phyloP scores from a whole-genome alignment of 2,329 filamentous ascomycete species.

The Cadophora sp. region DNA sequence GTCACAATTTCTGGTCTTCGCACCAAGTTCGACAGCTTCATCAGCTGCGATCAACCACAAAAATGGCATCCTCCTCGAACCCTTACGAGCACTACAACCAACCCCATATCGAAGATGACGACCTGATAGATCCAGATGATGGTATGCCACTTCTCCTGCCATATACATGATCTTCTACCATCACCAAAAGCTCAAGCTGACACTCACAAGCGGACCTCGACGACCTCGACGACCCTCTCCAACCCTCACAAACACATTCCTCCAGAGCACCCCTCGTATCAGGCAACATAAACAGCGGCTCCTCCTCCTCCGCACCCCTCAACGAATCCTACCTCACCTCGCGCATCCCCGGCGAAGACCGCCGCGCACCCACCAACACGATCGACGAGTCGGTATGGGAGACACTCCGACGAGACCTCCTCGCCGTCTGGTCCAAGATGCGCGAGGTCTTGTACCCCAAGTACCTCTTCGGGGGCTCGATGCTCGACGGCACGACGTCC shows the following conservation, averaged over 20 bases:
- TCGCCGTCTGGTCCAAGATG: constrained; percentile 98
- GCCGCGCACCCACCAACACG: constrained; percentile 86
- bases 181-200: constrained; percentile 26
- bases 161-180: constrained; percentile 11
- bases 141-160: constrained; percentile 54
- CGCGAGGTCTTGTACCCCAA: constrained; percentile 95
- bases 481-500: constrained; percentile 62
- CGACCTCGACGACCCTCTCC: constrained; percentile 91
- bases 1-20: background rate
- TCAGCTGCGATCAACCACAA: constrained; percentile 12
- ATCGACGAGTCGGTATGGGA: constrained; percentile 98
- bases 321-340: constrained; percentile 87
- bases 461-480: constrained; percentile 80
- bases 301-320: constrained; percentile 59
- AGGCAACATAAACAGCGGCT: constrained; percentile 73
- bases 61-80: constrained; percentile 49
- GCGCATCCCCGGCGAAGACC: constrained; percentile 90
- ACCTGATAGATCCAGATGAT: constrained; percentile 81
- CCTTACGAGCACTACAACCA: constrained; percentile 65
- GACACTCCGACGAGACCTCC: constrained; percentile 88
- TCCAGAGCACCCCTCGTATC: constrained; percentile 77
- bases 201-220: constrained; percentile 54
- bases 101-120: constrained; percentile 67
- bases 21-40: background rate
- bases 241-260: constrained; percentile 69